Evolutionary conservation across 2,329 filamentous ascomycete genomes (phyloP).

Genomic region (Diaporthe sp.): DNA sequence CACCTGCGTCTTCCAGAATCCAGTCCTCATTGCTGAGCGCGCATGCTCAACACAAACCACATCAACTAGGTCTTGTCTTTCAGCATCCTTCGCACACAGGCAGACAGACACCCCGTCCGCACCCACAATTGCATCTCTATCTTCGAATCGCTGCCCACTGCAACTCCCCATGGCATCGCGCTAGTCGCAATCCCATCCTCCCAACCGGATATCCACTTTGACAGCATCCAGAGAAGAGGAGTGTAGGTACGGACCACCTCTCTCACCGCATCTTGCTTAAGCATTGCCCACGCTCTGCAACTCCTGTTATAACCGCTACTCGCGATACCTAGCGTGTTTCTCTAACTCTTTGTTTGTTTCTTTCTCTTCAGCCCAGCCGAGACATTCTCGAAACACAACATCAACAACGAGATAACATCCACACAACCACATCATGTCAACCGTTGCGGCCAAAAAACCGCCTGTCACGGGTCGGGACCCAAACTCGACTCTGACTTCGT

Average conservation of each 20-base stretch:
- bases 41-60: slow-evolving; percentile 26
- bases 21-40: slow-evolving; percentile 17
- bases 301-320: slow-evolving; percentile 39
- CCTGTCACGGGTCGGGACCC: slow-evolving; percentile 62
- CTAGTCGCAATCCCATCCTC: slow-evolving; percentile 36
- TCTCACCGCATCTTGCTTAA: slow-evolving; percentile 42
- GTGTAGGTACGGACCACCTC: slow-evolving; percentile 39
- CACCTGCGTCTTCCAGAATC: slow-evolving; percentile 26
- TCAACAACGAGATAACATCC: slow-evolving; percentile 18
- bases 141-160: slow-evolving; percentile 20
- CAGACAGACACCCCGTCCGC: slow-evolving; percentile 6
- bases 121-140: slow-evolving; percentile 30
- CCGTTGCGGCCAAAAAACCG: slow-evolving; percentile 65
- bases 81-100: slow-evolving; percentile 15
- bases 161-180: slow-evolving; percentile 37
- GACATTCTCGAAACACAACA: slow-evolving; percentile 27
- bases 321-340: slow-evolving; percentile 36
- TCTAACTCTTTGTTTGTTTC: slow-evolving; percentile 32
- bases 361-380: slow-evolving; percentile 30
- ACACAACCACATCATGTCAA: slow-evolving; percentile 58
- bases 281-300: slow-evolving; percentile 30
- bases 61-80: background rate
- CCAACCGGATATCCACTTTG: slow-evolving; percentile 39
- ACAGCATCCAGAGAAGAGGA: slow-evolving; percentile 36
- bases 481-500: slow-evolving; percentile 48